A percentile compares a stretch with the other conserved stretches of the same genome.
Conservation (phyloP, 352 stramenopile genomes). For the Globisporangium apiculatum region DNA sequence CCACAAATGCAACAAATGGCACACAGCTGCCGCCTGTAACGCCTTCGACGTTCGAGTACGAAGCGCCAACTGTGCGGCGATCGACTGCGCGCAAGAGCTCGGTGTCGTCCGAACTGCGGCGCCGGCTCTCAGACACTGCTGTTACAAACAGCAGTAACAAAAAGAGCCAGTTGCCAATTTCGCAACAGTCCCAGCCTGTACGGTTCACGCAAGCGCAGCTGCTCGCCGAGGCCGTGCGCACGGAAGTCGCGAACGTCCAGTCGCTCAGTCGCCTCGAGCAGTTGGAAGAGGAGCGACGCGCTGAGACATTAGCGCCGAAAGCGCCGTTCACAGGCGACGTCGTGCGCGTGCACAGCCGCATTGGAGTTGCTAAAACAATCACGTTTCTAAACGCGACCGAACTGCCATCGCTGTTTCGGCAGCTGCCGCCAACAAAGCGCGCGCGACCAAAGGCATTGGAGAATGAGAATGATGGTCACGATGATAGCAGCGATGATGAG, state of each 20-base stretch:
- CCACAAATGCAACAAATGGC: too few relatives aligned
- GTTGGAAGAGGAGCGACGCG: constrained; percentile 79
- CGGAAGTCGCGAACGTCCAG: constrained; percentile 72
- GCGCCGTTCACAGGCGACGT: constrained; percentile 60
- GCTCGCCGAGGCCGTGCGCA: constrained; percentile 64
- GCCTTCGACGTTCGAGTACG: constrained; percentile 17
- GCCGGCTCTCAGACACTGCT: neutral
- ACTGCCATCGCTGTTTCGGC: constrained; percentile 67
- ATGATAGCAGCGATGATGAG: constrained; percentile 23
- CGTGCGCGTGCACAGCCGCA: constrained; percentile 59
- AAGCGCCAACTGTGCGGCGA: constrained; percentile 36
- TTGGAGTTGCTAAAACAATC: constrained; percentile 65
- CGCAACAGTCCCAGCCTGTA: neutral
- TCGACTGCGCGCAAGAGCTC: constrained; percentile 62
- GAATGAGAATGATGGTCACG: constrained; percentile 20
- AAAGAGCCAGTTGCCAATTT: constrained; percentile 12
- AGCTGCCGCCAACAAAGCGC: constrained; percentile 48
- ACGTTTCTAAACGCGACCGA: constrained; percentile 69
- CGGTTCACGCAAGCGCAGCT: constrained; percentile 60
- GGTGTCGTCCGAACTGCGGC: constrained; percentile 49
- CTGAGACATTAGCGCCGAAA: constrained; percentile 57
- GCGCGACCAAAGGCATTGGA: constrained; percentile 26
- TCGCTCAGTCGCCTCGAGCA: constrained; percentile 74
- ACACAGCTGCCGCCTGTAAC: neutral
- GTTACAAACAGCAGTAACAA: constrained; percentile 17